phyloP scores from a whole-genome alignment of 805 yeast genomes.

The Nakazawaea holstii region DNA sequence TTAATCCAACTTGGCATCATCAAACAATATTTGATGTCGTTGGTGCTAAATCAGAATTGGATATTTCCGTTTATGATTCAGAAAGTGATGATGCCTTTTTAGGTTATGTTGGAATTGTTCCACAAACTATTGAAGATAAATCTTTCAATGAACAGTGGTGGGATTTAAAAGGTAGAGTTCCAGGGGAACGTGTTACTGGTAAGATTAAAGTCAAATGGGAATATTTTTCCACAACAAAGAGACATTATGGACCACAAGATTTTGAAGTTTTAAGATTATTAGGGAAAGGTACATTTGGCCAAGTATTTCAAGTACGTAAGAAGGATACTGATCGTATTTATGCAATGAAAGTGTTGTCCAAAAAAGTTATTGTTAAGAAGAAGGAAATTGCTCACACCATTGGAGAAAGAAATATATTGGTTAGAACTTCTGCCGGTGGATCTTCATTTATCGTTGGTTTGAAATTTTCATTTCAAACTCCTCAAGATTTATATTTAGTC shows the following conservation, averaged over 20 bases:
- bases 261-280: slow-evolving; percentile 85
- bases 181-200: slow-evolving; percentile 75
- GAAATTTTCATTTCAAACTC: slow-evolving; percentile 95
- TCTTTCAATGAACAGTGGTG: slow-evolving; percentile 63
- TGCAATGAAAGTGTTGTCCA: slow-evolving; percentile 95
- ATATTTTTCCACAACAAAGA: slow-evolving; percentile 62
- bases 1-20: slow-evolving; percentile 87
- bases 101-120: slow-evolving; percentile 77
- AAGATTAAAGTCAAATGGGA: slow-evolving; percentile 71
- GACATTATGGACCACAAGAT: slow-evolving; percentile 88
- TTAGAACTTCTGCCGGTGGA: slow-evolving; percentile 82
- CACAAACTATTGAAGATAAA: slow-evolving; percentile 43
- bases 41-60: slow-evolving; percentile 77
- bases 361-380: slow-evolving; percentile 92
- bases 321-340: slow-evolving; percentile 85
- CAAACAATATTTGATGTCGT: slow-evolving; percentile 90
- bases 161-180: slow-evolving; percentile 62
- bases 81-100: slow-evolving; percentile 75
- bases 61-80: slow-evolving; percentile 87
- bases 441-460: slow-evolving; percentile 89
- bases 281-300: slow-evolving; percentile 98
- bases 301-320: slow-evolving; percentile 93
- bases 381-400: slow-evolving; percentile 98
- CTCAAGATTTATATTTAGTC: slow-evolving; percentile 83
- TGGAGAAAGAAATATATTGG: slow-evolving; percentile 93